Evolutionary conservation across 1,284 basidiomycete genomes (phyloP).

Genomic region (Cutaneotrichosporon cutaneum): DNA sequence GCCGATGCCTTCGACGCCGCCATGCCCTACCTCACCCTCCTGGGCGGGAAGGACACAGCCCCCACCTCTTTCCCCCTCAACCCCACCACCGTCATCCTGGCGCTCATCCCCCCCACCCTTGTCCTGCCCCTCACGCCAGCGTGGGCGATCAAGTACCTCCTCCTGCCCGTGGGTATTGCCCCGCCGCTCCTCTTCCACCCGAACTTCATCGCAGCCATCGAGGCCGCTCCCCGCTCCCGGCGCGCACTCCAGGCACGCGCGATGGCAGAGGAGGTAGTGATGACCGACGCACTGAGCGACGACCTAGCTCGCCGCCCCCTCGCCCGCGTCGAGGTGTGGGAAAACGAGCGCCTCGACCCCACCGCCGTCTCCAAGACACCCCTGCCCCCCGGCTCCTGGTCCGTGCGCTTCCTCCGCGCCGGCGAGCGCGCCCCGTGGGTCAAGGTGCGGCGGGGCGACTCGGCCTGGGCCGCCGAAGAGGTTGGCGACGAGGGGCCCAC

Average conservation of each 20-base stretch:
- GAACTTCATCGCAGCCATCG: slow-evolving; percentile 34
- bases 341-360: slow-evolving; percentile 52
- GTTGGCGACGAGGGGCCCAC: slow-evolving; percentile 27
- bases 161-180: slow-evolving; percentile 43
- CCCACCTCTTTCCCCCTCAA: slow-evolving; percentile 46
- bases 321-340: slow-evolving; percentile 47
- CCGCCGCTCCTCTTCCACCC: slow-evolving; percentile 51
- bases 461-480: slow-evolving; percentile 30
- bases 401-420: slow-evolving; percentile 34
- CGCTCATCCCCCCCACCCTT: slow-evolving; percentile 45
- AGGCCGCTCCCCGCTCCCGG: slow-evolving; percentile 28
- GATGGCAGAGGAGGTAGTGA: slow-evolving; percentile 31
- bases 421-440: slow-evolving; percentile 49
- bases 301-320: slow-evolving; percentile 36
- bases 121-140: slow-evolving; percentile 46
- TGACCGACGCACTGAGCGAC: slow-evolving; percentile 47
- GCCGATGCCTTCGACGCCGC: slow-evolving; percentile 20
- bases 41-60: slow-evolving; percentile 24
- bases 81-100: slow-evolving; percentile 44
- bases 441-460: slow-evolving; percentile 23
- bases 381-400: slow-evolving; percentile 32
- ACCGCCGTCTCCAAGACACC: slow-evolving; percentile 27
- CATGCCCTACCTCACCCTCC: slow-evolving; percentile 34
- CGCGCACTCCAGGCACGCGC: slow-evolving; percentile 27
- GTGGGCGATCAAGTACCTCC: slow-evolving; percentile 42